Evolutionary conservation across 2,329 filamentous ascomycete species (phyloP).

Genomic region (Beauveria sp.): DNA sequence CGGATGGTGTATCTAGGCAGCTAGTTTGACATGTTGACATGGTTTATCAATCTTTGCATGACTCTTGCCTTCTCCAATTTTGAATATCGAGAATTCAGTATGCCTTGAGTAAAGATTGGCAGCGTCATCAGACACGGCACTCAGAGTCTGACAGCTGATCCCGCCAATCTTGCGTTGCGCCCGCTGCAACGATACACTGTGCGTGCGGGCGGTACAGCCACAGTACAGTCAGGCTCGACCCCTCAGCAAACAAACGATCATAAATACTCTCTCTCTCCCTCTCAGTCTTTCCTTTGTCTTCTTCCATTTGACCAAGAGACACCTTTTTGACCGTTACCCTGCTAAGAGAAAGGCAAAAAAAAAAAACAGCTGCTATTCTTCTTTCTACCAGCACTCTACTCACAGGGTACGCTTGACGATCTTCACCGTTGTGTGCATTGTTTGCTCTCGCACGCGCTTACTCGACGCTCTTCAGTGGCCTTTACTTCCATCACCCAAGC

Average conservation of each 20-base stretch:
- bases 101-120: background rate
- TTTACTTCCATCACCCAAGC: background rate
- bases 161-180: background rate
- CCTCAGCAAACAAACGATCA: background rate
- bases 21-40: background rate
- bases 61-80: too few species aligned
- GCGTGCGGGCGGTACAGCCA: background rate
- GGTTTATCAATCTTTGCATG: background rate
- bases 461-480: background rate
- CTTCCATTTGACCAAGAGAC: background rate
- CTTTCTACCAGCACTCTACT: background rate
- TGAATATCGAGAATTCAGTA: background rate
- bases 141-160: background rate
- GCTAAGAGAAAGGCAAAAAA: too few species aligned
- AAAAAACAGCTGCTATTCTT: too few species aligned
- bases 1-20: background rate
- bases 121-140: background rate
- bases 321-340: too few species aligned
- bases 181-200: background rate
- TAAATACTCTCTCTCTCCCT: background rate
- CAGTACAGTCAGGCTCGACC: background rate
- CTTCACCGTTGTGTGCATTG: background rate
- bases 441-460: background rate
- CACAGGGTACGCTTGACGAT: background rate
- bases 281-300: background rate